These are phyloP conservation scores for Phytophthora cactorum DNA, from an alignment of 352 stramenopile species.

Conservation along the genomic window DNA sequence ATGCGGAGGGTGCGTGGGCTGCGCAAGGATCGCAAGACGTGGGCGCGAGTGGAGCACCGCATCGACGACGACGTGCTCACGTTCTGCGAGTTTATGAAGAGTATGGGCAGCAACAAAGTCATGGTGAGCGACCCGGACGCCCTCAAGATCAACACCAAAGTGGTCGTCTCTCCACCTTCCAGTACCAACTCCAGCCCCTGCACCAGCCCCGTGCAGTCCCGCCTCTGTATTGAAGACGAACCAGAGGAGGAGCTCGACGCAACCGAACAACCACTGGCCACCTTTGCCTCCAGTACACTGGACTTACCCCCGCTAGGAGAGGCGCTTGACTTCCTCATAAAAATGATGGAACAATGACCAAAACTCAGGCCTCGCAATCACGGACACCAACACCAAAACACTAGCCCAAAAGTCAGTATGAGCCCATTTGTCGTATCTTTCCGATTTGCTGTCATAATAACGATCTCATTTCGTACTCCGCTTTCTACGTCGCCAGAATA, in stretches of 20 bases:
- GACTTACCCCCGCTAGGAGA: slow-evolving; percentile 52
- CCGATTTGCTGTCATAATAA: slow-evolving; percentile 12
- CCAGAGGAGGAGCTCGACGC: slow-evolving; percentile 20
- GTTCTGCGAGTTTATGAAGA: slow-evolving; percentile 58
- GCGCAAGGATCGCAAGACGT: slow-evolving; percentile 63
- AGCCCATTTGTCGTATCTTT: background rate
- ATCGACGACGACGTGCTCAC: slow-evolving; percentile 60
- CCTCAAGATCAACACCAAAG: slow-evolving; percentile 19
- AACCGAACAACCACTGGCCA: slow-evolving; percentile 12
- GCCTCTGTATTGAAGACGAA: slow-evolving; percentile 22
- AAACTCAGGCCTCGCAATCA: background rate
- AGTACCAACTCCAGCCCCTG: slow-evolving; percentile 34
- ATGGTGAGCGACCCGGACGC: slow-evolving; percentile 25
- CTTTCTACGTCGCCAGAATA: no score
- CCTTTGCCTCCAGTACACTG: slow-evolving; percentile 11
- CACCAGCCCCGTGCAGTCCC: slow-evolving; percentile 29
- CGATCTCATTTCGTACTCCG: background rate
- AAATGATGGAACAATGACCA: slow-evolving; percentile 41
- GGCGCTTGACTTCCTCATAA: slow-evolving; percentile 64
- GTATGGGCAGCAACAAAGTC: slow-evolving; percentile 37
- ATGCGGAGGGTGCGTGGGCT: slow-evolving; percentile 60
- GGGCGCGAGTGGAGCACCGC: slow-evolving; percentile 57
- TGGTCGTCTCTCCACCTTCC: slow-evolving; percentile 29
- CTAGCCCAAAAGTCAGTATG: background rate
- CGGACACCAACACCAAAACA: slow-evolving; percentile 5